Evolutionary conservation across 2,329 filamentous ascomycete species (phyloP), one percentile per base, ranked within the genome.

Genomic region (Trichophyton mentagrophytes): DNA sequence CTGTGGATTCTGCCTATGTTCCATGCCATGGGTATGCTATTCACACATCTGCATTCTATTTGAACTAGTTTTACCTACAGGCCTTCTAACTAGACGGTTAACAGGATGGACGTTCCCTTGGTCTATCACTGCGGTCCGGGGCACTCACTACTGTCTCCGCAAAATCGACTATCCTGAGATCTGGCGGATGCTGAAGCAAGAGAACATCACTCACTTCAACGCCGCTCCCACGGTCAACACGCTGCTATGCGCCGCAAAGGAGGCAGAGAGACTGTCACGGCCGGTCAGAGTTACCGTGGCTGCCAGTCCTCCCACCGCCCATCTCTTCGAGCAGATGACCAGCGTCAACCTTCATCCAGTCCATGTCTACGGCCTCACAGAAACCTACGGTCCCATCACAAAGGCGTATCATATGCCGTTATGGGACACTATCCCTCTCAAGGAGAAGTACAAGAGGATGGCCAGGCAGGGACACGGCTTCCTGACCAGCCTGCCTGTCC

Each of bases 181-280:
- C 63, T 99, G 93, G 93, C 82, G 82, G 57, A 76, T 99, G 3
- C 77, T 99, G 38, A 95, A 90, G 69, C 82, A 90, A 59, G 89
- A 97, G 73, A 79, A 83, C 5, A 87, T 99, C 65, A 97, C 90
- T 0, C 93, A 99, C 73, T 97, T 95, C 77, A 95, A 92, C 69
- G 92, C 92, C 0, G 93, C 92, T 0, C 93, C 93, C 0, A 99
- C 93, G 0, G 93, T 99, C 59, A 97, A 97, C 72, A 99, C 92
- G 0, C 77, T 97, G 0, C 82, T 99, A 2, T 96, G 93, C 70
- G 87, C 87, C 11, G 82, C 88, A 2, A 80, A 85, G 46, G 86
- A 90, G 71, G 92, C 93, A 1, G 82, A 81, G 66, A 81, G 74
- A 56, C 79, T 99, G 0, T 78, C 84, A 0, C 75, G 83, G 1